Evolutionary conservation across 2,329 filamentous ascomycete genomes (phyloP).

Genomic region (Diaporthe destruens): DNA sequence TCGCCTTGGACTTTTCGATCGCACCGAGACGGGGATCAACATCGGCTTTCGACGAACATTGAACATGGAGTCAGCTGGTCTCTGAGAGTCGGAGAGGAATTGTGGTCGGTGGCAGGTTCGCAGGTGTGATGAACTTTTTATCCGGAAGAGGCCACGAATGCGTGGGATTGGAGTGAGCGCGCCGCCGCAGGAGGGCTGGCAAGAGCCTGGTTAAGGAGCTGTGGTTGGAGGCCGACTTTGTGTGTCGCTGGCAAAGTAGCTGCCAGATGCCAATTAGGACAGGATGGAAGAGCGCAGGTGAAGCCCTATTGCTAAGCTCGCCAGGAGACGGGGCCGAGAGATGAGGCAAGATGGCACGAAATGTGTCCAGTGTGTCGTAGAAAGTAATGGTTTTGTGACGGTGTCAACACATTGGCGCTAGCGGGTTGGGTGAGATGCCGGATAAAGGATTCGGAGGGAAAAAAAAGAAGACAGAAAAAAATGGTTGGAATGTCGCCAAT

Average conservation of each 20-base stretch:
- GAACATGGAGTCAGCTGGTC: slow-evolving; percentile 22
- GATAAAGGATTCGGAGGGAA: background rate
- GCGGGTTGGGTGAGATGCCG: background rate
- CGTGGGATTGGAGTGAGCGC: background rate
- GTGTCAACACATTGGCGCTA: slow-evolving; percentile 7
- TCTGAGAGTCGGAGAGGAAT: background rate
- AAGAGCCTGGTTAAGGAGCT: slow-evolving; percentile 8
- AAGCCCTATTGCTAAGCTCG: background rate
- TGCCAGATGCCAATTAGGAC: background rate
- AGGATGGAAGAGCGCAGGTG: background rate
- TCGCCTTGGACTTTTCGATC: slow-evolving; percentile 22
- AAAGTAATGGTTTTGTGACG: background rate
- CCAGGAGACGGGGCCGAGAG: background rate
- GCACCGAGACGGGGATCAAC: slow-evolving; percentile 33
- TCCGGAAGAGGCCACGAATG: slow-evolving; percentile 2
- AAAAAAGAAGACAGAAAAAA: background rate
- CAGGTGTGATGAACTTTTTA: no score
- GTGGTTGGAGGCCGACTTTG: background rate
- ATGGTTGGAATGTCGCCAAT: slow-evolving; percentile 21
- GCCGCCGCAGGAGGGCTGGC: slow-evolving; percentile 4
- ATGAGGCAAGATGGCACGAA: no score
- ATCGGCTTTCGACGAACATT: slow-evolving; percentile 30
- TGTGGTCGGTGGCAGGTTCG: background rate
- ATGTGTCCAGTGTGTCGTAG: background rate
- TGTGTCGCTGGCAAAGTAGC: background rate